These are phyloP conservation scores for Aureobasidium subglaciale DNA, from an alignment of 2,329 filamentous ascomycete species.

Conservation along the genomic window DNA sequence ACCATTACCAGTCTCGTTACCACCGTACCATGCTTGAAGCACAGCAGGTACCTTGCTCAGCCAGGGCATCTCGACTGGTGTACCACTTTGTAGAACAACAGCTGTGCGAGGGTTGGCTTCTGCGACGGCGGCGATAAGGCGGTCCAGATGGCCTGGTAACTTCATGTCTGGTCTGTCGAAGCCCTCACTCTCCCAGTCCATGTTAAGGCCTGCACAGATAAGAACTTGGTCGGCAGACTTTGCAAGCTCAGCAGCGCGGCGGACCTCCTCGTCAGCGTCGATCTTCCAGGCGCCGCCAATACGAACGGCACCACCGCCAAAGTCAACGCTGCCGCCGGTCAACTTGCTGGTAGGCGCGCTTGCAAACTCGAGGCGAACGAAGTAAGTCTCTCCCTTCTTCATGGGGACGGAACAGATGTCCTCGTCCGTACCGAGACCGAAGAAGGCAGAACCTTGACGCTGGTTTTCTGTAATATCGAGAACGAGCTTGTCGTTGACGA, in stretches of 20 bases:
- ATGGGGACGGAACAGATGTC: conserved; percentile 53
- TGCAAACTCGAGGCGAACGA: conserved; percentile 53
- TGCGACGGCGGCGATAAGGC: conserved; percentile 58
- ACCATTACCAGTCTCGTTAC: conserved; percentile 77
- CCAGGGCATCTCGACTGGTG: conserved; percentile 68
- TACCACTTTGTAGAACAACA: conserved; percentile 71
- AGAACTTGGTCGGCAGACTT: conserved; percentile 68
- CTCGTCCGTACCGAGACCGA: conserved; percentile 57
- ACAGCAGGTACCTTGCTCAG: conserved; percentile 56
- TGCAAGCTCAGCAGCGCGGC: conserved; percentile 60
- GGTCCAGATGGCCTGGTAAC: conserved; percentile 55
- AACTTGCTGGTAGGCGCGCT: conserved; percentile 62
- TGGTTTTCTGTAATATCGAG: conserved; percentile 58
- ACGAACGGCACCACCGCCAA: conserved; percentile 56
- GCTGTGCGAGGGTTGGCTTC: conserved; percentile 61
- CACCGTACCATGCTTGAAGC: conserved; percentile 74
- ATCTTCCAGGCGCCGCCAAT: conserved; percentile 51
- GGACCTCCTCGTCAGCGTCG: conserved; percentile 59
- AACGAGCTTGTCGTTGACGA: conserved; percentile 52
- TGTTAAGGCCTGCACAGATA: conserved; percentile 69
- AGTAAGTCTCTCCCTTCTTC: conserved; percentile 53
- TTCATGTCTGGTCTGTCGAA: conserved; percentile 56
- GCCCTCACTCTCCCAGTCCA: conserved; percentile 70
- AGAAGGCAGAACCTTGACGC: conserved; percentile 55
- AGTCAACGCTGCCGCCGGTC: conserved; percentile 52